A percentile compares a stretch with the other conserved stretches of the same genome.
These are phyloP conservation scores for Miamiensis avidus DNA, from an alignment of 169 alveolate genomes.

Conservation along the genomic window DNA sequence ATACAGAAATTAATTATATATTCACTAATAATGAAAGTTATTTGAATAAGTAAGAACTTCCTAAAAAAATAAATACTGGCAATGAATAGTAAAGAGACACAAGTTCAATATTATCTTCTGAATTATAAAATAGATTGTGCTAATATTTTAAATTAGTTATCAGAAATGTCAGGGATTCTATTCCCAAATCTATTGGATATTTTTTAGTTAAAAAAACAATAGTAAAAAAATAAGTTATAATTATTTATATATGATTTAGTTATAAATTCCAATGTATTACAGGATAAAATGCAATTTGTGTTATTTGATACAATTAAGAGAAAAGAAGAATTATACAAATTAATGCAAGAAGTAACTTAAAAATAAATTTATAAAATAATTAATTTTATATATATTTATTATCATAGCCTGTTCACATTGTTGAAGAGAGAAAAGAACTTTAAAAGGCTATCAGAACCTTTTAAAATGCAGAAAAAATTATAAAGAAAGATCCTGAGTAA, in stretches of 20 bases:
- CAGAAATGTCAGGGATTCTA: conserved; percentile 75
- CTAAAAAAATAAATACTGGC: not conserved
- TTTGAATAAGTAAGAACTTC: conserved; percentile 22
- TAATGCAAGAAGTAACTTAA: conserved; percentile 28
- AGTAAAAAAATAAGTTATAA: conserved; percentile 76
- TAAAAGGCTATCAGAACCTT: conserved; percentile 55
- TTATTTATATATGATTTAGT: not conserved
- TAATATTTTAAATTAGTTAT: conserved; percentile 74
- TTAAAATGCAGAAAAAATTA: conserved; percentile 69
- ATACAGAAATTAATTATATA: conserved; percentile 56
- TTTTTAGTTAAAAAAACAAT: conserved; percentile 84
- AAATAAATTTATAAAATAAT: not conserved
- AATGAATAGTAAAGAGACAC: conserved; percentile 19
- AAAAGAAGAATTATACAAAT: conserved; percentile 59
- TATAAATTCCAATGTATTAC: conserved; percentile 24
- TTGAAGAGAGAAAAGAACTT: conserved; percentile 67
- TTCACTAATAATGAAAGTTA: conserved; percentile 56
- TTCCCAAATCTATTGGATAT: conserved; percentile 96
- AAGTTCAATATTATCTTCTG: conserved; percentile 47
- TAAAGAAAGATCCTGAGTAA: conserved; percentile 75
- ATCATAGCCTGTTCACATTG: conserved; percentile 58
- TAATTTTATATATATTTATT: not conserved
- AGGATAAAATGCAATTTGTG: conserved; percentile 28
- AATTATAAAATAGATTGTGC: conserved; percentile 68
- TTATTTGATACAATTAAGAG: conserved; percentile 59